These are phyloP conservation scores for Populus trichocarpa DNA, from an alignment of 441 rosid genomes.

Conservation along the genomic window DNA sequence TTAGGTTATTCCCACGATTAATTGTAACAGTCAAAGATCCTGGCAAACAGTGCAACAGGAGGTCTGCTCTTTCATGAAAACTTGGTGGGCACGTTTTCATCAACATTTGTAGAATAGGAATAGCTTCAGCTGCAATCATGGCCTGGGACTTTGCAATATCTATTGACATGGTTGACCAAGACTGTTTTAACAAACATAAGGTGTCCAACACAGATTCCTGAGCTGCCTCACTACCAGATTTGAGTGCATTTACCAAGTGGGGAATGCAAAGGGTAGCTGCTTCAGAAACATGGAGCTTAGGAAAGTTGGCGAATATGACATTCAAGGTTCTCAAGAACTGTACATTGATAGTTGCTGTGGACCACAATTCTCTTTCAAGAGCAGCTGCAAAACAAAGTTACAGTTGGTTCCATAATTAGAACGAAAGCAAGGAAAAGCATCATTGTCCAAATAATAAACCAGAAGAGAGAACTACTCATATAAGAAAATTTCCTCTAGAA, in stretches of 20 bases:
- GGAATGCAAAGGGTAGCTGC: slow-evolving; percentile 83
- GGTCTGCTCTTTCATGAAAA: slow-evolving; percentile 77
- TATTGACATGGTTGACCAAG: slow-evolving; percentile 78
- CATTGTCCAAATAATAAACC: neutral
- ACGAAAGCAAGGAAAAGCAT: neutral
- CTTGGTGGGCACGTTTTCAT: slow-evolving; percentile 77
- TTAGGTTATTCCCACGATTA: slow-evolving; percentile 76
- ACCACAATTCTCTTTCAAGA: slow-evolving; percentile 86
- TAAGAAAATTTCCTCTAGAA: neutral
- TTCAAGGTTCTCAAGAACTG: slow-evolving; percentile 75
- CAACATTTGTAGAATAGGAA: slow-evolving; percentile 69
- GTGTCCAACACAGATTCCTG: slow-evolving; percentile 79
- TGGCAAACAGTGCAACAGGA: slow-evolving; percentile 77
- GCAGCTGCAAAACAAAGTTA: slow-evolving; percentile 55
- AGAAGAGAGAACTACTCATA: neutral
- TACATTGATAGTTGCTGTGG: slow-evolving; percentile 63
- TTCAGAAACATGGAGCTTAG: slow-evolving; percentile 80
- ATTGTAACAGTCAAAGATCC: slow-evolving; percentile 82
- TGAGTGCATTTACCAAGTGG: slow-evolving; percentile 71
- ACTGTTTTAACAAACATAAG: slow-evolving; percentile 63
- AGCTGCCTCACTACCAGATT: slow-evolving; percentile 70
- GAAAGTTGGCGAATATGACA: slow-evolving; percentile 75
- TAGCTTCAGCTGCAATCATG: slow-evolving; percentile 75
- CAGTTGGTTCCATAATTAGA: slow-evolving; percentile 1
- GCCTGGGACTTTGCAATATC: slow-evolving; percentile 80